Percentiles rank a stretch among this genome's conserved stretches.
phyloP scores from a whole-genome alignment of 2,329 filamentous ascomycete species.

The Colletotrichum tamarilloi region DNA sequence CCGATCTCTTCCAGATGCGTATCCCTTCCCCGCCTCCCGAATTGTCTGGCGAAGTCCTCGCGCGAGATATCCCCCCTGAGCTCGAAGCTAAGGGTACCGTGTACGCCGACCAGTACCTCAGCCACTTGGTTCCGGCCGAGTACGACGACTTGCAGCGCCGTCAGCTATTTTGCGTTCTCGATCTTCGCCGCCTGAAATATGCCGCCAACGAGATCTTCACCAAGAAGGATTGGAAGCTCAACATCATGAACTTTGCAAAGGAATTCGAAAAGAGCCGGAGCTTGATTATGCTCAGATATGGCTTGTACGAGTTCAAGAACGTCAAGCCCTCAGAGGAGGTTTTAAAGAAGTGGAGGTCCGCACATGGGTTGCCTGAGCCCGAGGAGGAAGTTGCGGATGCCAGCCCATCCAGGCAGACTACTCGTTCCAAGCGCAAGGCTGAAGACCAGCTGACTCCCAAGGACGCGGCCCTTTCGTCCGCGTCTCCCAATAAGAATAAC shows the following conservation, averaged over 20 bases:
- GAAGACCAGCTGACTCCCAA: constrained; percentile 58
- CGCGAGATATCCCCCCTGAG: constrained; percentile 64
- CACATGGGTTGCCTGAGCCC: constrained; percentile 64
- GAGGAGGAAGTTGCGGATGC: constrained; percentile 54
- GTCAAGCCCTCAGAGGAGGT: constrained; percentile 69
- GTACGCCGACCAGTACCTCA: constrained; percentile 70
- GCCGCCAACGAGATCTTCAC: constrained; percentile 70
- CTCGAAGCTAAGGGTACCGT: constrained; percentile 64
- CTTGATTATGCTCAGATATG: constrained; percentile 70
- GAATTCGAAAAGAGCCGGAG: constrained; percentile 73
- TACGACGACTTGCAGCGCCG: constrained; percentile 69
- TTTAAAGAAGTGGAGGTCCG: constrained; percentile 67
- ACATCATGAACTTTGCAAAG: constrained; percentile 71
- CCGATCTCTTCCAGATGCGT: constrained; percentile 68
- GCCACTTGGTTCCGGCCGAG: constrained; percentile 66
- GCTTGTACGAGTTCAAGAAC: constrained; percentile 72
- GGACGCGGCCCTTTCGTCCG: constrained; percentile 46
- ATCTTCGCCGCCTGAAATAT: constrained; percentile 70
- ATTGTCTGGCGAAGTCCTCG: constrained; percentile 65
- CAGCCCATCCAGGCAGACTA: constrained; percentile 46
- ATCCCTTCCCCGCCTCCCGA: constrained; percentile 68
- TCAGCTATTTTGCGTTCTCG: constrained; percentile 73
- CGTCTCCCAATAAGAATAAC: constrained; percentile 51
- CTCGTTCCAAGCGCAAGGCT: constrained; percentile 65
- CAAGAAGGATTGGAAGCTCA: constrained; percentile 72